phyloP scores from a whole-genome alignment of 2,329 filamentous ascomycete genomes.

The Didymella segeticola region DNA sequence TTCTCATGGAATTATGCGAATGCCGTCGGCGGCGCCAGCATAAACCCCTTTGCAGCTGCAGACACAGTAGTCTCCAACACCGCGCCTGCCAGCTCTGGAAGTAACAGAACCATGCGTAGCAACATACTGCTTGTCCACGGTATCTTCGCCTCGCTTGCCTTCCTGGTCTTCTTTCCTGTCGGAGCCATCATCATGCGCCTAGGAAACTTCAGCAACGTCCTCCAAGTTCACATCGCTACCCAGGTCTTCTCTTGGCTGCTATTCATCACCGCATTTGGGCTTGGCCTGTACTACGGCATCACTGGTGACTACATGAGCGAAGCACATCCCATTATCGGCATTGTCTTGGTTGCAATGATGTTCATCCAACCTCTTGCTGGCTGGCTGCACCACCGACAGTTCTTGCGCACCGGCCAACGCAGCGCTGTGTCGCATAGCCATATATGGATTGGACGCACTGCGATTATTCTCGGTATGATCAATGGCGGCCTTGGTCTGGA shows the following conservation, averaged over 20 bases:
- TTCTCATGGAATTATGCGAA: constrained; percentile 16
- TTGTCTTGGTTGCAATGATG: constrained; percentile 56
- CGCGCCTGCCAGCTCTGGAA: neutral
- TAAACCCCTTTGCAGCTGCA: constrained; percentile 14
- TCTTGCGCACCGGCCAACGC: constrained; percentile 52
- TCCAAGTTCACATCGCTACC: constrained; percentile 50
- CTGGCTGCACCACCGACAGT: constrained; percentile 58
- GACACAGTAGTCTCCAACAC: constrained; percentile 22
- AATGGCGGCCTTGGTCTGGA: constrained; percentile 62
- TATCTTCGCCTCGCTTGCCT: constrained; percentile 47
- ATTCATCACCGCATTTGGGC: constrained; percentile 54
- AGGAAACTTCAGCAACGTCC: constrained; percentile 43
- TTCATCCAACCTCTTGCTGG: constrained; percentile 62
- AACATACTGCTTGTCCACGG: constrained; percentile 43
- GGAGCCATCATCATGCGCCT: constrained; percentile 50
- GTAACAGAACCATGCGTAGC: neutral
- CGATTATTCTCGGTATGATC: constrained; percentile 59
- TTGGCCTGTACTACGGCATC: constrained; percentile 57
- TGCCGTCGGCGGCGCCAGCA: constrained; percentile 17
- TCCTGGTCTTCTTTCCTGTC: constrained; percentile 48
- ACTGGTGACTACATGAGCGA: constrained; percentile 37
- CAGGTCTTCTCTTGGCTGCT: constrained; percentile 56
- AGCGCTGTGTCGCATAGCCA: constrained; percentile 56
- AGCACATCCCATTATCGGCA: constrained; percentile 60
- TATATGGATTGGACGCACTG: constrained; percentile 60